Conservation (phyloP, 2,329 filamentous ascomycete species). For the Colletotrichum sp. region DNA sequence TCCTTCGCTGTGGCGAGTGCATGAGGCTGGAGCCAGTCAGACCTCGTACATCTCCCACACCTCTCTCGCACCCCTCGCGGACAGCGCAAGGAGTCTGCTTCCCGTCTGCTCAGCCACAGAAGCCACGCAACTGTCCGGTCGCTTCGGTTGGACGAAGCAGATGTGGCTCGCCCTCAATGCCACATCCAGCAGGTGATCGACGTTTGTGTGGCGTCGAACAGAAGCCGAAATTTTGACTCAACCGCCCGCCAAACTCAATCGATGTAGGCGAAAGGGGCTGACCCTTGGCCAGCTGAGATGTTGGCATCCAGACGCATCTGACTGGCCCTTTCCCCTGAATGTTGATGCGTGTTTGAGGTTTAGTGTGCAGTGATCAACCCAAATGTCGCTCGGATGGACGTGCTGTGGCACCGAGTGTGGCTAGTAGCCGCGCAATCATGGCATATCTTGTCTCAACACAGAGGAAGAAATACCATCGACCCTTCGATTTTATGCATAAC, state of each 20-base stretch:
- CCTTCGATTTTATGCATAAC: slow-evolving; percentile 6
- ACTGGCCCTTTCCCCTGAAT: slow-evolving; percentile 12
- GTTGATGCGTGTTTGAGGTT: background rate
- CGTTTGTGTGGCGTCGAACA: background rate
- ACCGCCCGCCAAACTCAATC: background rate
- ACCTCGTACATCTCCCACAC: background rate
- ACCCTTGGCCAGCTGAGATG: slow-evolving; percentile 16
- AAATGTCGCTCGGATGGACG: background rate
- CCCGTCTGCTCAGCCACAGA: slow-evolving; percentile 4
- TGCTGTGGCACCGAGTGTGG: slow-evolving; percentile 12
- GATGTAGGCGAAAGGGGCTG: background rate
- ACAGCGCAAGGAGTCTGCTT: background rate
- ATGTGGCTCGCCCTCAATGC: background rate
- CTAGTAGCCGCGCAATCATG: slow-evolving; percentile 8
- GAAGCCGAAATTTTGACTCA: background rate
- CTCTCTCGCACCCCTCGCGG: background rate
- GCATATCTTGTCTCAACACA: background rate
- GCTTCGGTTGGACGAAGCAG: background rate
- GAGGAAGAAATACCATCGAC: background rate
- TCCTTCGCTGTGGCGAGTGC: slow-evolving; percentile 10
- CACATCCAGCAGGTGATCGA: slow-evolving; percentile 5
- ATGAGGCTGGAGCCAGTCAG: slow-evolving; percentile 11
- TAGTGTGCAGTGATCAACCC: background rate
- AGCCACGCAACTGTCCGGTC: background rate
- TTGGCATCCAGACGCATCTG: background rate